Evolutionary conservation across 139 green algal species (phyloP), one percentile per base, ranked within the genome.

Genomic region (Chlamydomonas applanata): DNA sequence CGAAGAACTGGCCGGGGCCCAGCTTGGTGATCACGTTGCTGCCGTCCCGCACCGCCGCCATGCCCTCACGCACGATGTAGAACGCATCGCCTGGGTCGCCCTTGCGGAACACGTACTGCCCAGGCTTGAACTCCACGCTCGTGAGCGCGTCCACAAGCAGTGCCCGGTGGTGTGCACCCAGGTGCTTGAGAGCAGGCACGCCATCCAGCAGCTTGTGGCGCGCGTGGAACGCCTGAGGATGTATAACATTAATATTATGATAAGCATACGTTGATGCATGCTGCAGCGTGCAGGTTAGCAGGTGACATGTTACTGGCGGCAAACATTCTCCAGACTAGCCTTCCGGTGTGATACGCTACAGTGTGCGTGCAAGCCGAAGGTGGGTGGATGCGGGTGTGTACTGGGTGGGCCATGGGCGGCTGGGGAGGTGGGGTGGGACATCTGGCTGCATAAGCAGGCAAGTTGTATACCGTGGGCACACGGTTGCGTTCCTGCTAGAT

Each of bases 131-230:
- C 63, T 86, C 81, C 9, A 86, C 76, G 71, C 82, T 75, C 2
- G 16, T 44, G 27, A 97, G 78, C 0, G 91, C 90, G 7, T 94
- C 92, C 11, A 90, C 88, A n/a, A 98, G 73, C 49, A 89, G 69
- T 27, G 80, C 75, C 65, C 91, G 87, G 64, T 94, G 87, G 27
- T 92, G 86, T 49, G 86, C 79, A 9, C 76, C 79, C 75, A 97
- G 86, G 57, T 88, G 70, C 53, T 87, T 84, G 49, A 97, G 82
- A 56, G 90, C 73, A 5, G 92, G 87, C 64, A 95, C 89, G 3
- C 35, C 56, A 33, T 96, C 82, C 30, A 89, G 80, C 29, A 90
- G 73, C 78, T 90, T 85, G 64, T 91, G 72, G 16, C 77, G 65
- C 2, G 68, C 79, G 22, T 81, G 65, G 25, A 79, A 80, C 61